Evolutionary conservation across 176 grass and related monocot species (phyloP).

Genomic region (Zizania latifolia): DNA sequence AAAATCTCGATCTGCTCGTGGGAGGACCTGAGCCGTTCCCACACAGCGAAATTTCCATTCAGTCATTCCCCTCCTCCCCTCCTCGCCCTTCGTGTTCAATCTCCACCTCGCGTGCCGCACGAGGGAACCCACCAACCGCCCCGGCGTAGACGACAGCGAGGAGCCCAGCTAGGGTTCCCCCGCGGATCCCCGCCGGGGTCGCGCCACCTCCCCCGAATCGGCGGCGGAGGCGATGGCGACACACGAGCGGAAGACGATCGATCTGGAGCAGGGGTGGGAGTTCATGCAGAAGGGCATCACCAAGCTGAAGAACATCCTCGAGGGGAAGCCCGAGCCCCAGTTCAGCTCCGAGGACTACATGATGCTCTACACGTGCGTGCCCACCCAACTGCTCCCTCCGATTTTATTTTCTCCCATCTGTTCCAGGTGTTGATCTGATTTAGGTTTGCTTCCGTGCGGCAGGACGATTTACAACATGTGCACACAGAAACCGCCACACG

Average conservation of each 20-base stretch:
- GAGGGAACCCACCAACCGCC: not conserved
- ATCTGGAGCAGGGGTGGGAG: slow-evolving; percentile 78
- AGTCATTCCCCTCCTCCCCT: not conserved
- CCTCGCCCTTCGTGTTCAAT: not conserved
- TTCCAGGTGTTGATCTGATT: not conserved
- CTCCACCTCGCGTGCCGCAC: not conserved
- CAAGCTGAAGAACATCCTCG: slow-evolving; percentile 61
- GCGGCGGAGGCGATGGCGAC: slow-evolving; percentile 36
- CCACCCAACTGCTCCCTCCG: not conserved
- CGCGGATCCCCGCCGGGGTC: not conserved
- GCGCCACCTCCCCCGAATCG: not conserved
- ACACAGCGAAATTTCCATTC: too few species aligned
- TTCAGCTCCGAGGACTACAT: slow-evolving; percentile 69
- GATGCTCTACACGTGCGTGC: slow-evolving; percentile 71
- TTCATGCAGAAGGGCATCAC: slow-evolving; percentile 76
- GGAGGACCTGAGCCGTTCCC: too few species aligned
- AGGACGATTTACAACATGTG: slow-evolving; percentile 91
- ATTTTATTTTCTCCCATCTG: not conserved
- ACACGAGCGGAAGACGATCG: slow-evolving; percentile 71
- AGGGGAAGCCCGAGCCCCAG: slow-evolving; percentile 49
- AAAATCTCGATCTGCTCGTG: too few species aligned
- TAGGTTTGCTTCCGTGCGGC: not conserved
- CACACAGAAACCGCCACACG: slow-evolving; percentile 70
- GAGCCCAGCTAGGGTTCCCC: not conserved
- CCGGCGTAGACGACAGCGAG: not conserved